Percentiles rank a stretch among this genome's conserved stretches.
Evolutionary conservation across 495 filamentous ascomycete species (phyloP).

Genomic region (Coniosporium apollinis): DNA sequence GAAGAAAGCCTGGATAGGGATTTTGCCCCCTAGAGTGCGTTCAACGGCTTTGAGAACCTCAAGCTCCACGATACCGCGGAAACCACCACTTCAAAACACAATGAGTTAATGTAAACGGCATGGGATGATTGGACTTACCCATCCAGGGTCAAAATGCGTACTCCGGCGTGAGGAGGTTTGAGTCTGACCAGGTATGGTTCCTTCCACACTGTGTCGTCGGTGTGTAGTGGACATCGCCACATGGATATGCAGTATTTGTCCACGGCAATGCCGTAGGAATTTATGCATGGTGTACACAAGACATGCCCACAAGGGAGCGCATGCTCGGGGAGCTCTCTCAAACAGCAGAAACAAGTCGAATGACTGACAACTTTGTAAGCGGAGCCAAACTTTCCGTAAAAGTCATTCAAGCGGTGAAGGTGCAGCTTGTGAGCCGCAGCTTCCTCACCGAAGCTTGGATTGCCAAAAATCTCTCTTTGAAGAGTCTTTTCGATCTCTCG

Average conservation of each 20-base stretch:
- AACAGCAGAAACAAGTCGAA: slow-evolving; percentile 37
- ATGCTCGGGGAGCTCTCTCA: slow-evolving; percentile 35
- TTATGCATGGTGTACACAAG: slow-evolving; percentile 32
- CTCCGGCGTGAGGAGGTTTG: slow-evolving; percentile 29
- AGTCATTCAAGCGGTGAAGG: too few relatives aligned
- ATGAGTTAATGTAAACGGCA: background rate
- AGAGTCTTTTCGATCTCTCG: too few relatives aligned
- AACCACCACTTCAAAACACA: slow-evolving; percentile 7
- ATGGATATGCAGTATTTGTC: slow-evolving; percentile 15
- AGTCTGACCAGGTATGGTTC: too few relatives aligned
- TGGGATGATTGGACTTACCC: slow-evolving; percentile 22
- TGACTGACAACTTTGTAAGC: slow-evolving; percentile 18
- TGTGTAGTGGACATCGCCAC: slow-evolving; percentile 11
- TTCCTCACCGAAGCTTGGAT: too few relatives aligned
- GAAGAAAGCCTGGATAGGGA: slow-evolving; percentile 16
- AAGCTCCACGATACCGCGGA: slow-evolving; percentile 15
- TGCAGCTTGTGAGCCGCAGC: too few relatives aligned
- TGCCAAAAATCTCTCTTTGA: too few relatives aligned
- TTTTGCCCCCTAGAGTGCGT: slow-evolving; percentile 4
- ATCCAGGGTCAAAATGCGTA: slow-evolving; percentile 39
- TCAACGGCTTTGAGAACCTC: slow-evolving; percentile 14
- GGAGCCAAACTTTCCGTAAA: too few relatives aligned
- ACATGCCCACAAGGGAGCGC: slow-evolving; percentile 41
- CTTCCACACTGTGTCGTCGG: too few relatives aligned
- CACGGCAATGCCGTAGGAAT: slow-evolving; percentile 20